Evolutionary conservation across 108 stramenopile species (phyloP).

Genomic region (Skeletonema menzelii): DNA sequence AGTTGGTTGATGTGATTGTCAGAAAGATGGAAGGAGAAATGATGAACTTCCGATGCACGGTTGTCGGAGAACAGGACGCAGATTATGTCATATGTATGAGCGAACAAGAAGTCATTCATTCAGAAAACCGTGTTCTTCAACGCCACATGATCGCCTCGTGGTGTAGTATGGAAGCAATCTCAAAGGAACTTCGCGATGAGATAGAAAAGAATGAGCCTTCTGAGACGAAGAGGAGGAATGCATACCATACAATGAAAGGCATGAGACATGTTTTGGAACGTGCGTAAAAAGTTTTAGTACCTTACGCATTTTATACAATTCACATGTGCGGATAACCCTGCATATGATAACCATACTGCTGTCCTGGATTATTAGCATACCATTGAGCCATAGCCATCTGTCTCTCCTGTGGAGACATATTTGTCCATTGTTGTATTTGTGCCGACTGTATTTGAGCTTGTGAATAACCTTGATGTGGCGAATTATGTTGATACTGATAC

Average conservation of each 20-base stretch:
- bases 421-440: neutral
- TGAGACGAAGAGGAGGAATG: constrained; percentile 20
- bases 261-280: neutral
- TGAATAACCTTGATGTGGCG: neutral
- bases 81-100: constrained; percentile 46
- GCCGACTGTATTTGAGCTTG: neutral
- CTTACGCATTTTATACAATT: too few species aligned
- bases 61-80: constrained; percentile 19
- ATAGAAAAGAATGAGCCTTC: neutral
- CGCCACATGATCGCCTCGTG: constrained; percentile 46
- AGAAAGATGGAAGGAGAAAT: constrained; percentile 16
- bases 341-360: too few species aligned
- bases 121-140: constrained; percentile 38
- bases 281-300: neutral
- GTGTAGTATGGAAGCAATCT: constrained; percentile 41
- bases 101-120: constrained; percentile 29
- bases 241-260: neutral
- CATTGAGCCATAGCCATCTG: neutral
- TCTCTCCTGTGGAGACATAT: neutral
- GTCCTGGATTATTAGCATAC: neutral
- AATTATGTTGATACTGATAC: neutral
- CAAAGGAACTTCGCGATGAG: constrained; percentile 15
- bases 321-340: neutral
- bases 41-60: constrained; percentile 32
- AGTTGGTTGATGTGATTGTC: constrained; percentile 33